phyloP scores from a whole-genome alignment of 805 yeast species.

The Candida orba region DNA sequence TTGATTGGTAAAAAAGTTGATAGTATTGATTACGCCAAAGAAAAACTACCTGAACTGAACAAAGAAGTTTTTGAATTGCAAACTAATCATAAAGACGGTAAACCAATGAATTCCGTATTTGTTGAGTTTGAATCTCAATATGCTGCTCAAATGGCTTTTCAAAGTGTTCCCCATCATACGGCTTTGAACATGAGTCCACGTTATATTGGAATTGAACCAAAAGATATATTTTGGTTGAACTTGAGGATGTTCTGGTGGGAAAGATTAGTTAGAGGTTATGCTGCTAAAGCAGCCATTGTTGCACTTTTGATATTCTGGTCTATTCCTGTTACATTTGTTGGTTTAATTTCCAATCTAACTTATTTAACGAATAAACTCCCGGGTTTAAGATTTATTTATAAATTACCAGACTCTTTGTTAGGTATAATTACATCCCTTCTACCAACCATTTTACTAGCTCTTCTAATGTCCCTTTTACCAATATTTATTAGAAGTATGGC shows the following conservation, averaged over 20 bases:
- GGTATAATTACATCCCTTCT: slow-evolving; percentile 64
- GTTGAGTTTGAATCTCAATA: slow-evolving; percentile 76
- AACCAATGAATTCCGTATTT: slow-evolving; percentile 73
- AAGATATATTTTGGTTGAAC: slow-evolving; percentile 61
- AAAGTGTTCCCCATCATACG: slow-evolving; percentile 53
- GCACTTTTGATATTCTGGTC: slow-evolving; percentile 65
- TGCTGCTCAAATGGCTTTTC: slow-evolving; percentile 66
- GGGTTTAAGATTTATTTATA: slow-evolving; percentile 49
- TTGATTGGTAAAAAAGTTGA: slow-evolving; percentile 55
- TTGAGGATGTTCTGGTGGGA: slow-evolving; percentile 81
- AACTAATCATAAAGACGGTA: slow-evolving; percentile 34
- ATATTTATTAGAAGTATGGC: slow-evolving; percentile 59
- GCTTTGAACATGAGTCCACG: slow-evolving; percentile 59
- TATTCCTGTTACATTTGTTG: slow-evolving; percentile 73
- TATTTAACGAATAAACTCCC: slow-evolving; percentile 49
- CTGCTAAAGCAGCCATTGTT: slow-evolving; percentile 45
- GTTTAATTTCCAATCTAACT: slow-evolving; percentile 62
- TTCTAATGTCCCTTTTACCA: slow-evolving; percentile 63
- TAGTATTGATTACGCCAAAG: slow-evolving; percentile 49
- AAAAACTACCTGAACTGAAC: slow-evolving; percentile 50
- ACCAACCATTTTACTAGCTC: slow-evolving; percentile 59
- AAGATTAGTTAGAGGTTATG: slow-evolving; percentile 44
- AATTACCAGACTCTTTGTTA: slow-evolving; percentile 43
- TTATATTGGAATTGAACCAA: slow-evolving; percentile 56
- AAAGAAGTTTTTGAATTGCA: slow-evolving; percentile 52